phyloP scores from a whole-genome alignment of 441 rosid genomes.

The Euphorbia celastroides region DNA sequence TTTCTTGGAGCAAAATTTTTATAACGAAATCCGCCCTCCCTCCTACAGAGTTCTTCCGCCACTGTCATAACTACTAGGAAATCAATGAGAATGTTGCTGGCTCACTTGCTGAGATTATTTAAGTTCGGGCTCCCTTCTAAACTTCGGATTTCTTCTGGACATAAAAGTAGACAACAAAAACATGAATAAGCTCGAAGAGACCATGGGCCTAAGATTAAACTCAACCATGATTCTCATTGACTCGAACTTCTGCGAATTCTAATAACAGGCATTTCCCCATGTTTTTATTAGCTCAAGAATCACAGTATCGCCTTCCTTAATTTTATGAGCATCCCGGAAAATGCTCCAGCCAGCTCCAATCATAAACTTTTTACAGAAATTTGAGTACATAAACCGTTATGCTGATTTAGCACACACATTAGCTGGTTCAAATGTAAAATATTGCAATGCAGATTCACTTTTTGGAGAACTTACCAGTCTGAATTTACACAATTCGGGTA shows the following conservation, averaged over 20 bases:
- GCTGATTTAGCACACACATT: conserved; percentile 9
- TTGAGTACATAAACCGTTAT: not conserved
- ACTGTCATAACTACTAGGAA: no score
- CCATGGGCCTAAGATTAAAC: not conserved
- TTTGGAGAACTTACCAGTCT: conserved; percentile 12
- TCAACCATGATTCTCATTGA: no score
- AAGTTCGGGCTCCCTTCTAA: no score
- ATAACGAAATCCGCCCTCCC: no score
- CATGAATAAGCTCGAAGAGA: not conserved
- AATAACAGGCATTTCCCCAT: conserved; percentile 1
- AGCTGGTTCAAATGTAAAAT: not conserved
- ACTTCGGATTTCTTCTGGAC: no score
- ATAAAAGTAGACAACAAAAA: not conserved
- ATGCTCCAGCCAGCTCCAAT: conserved; percentile 9
- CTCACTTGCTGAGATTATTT: no score
- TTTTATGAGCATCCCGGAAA: not conserved
- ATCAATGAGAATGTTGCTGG: no score
- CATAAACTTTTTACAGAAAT: not conserved
- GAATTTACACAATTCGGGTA: not conserved
- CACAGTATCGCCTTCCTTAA: conserved; percentile 7
- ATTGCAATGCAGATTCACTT: not conserved
- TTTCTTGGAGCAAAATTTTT: no score
- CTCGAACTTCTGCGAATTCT: conserved; percentile 5
- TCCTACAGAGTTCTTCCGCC: no score
- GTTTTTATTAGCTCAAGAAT: conserved; percentile 9